Base-by-base conservation (phyloP, 78 protist species). In the Dictyostelium brefeldianum region DNA sequence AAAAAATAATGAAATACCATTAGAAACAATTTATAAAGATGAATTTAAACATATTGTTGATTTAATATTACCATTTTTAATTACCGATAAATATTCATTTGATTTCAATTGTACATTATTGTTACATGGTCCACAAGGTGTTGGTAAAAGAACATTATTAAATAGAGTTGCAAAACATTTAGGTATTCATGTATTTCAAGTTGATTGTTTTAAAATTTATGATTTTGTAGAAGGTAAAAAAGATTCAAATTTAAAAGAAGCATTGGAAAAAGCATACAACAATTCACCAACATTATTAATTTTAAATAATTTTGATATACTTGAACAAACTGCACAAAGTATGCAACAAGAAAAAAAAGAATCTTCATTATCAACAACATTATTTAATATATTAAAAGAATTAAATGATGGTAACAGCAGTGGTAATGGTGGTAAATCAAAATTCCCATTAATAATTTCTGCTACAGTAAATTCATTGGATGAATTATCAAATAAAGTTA, bases 121-220 rank as follows among this genome's bases (percentile, higher is more conserved):
- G 15, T 0, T 81, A 0, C 31, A 92, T 47, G 89, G 81, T 36
- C 59, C 81, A 22, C 57, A 53, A 83, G 92, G 96, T 48, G 71
- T 62, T n/a, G 96, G 96, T 12, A 92, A 92, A 75, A 10, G 62
- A 36, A 92, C 96, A 14, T 10, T 92, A 8, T 27, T 92, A 12
- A 47, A 46, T 22, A 57, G 69, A 36, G 74, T 80, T 0, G 53
- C 79, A 0, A 20, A 75, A 51, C 53, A 22, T 18, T 25, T 92
- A 12, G 96, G 96, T 22, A 18, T 84, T n/a, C 83, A 84, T 67
- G 1, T n/a, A 3, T 67, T 43, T 50, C 80, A 74, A 48, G n/a
- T 92, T 31, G 91, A 92, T 69, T 92, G 96, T 77, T 83, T 22
- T 27, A 80, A 92, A 47, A 31, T 92, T 7, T 84, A 78, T 67